Evolutionary conservation across 2,329 filamentous ascomycete genomes (phyloP).

Genomic region (Ambrosiella xylebori): DNA sequence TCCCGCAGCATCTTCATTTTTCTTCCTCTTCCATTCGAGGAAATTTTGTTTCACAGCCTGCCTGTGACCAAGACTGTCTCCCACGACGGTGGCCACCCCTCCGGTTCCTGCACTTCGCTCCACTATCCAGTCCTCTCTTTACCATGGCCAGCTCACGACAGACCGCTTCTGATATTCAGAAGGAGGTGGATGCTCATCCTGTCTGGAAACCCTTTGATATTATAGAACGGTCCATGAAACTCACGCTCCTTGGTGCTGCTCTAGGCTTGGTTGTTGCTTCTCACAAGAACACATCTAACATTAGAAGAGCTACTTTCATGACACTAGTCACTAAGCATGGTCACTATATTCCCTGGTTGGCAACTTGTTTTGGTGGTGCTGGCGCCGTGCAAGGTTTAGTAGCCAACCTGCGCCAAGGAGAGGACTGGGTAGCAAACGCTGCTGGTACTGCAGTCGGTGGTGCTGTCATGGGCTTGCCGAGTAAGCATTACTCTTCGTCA

Average conservation of each 20-base stretch:
- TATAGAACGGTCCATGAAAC: conserved; percentile 46
- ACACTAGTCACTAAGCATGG: conserved; percentile 68
- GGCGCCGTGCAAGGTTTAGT: conserved; percentile 59
- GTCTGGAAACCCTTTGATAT: conserved; percentile 60
- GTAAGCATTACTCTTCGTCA: conserved; percentile 31
- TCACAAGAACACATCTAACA: conserved; percentile 72
- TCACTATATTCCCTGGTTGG: conserved; percentile 41
- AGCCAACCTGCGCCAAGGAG: conserved; percentile 71
- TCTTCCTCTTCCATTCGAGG: conserved; percentile 7
- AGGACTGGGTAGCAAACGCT: conserved; percentile 59
- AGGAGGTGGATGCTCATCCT: conserved; percentile 1
- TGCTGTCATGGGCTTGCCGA: conserved; percentile 50
- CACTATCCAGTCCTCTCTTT: not conserved
- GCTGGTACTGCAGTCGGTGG: conserved; percentile 65
- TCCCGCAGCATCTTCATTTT: not conserved
- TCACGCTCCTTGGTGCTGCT: conserved; percentile 45
- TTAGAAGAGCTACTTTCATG: conserved; percentile 63
- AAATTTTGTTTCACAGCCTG: conserved; percentile 8
- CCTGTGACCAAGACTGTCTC: conserved; percentile 8
- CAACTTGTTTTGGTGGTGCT: conserved; percentile 47
- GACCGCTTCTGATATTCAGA: not conserved
- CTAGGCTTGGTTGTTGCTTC: conserved; percentile 57
- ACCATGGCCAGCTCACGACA: not conserved
- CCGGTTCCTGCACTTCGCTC: not conserved
- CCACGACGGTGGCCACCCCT: not conserved